These are phyloP conservation scores for Rickenella mellea DNA, from an alignment of 768 basidiomycete genomes.

Conservation along the genomic window DNA sequence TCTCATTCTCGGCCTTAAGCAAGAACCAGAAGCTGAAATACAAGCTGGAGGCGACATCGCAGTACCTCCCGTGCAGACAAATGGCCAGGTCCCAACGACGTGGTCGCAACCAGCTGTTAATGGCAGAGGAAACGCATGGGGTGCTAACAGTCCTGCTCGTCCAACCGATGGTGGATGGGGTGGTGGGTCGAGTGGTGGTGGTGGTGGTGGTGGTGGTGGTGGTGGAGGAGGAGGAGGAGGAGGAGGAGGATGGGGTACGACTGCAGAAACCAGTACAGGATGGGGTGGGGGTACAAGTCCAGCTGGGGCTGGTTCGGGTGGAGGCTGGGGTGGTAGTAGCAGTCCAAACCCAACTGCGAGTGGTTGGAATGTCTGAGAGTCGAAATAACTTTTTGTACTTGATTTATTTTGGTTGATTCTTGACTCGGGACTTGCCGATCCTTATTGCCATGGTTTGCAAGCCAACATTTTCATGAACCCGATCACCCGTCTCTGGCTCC, in stretches of 20 bases:
- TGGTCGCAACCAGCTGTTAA: background rate
- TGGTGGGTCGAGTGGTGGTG: background rate
- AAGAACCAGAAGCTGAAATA: background rate
- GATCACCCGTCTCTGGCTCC: background rate
- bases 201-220: background rate
- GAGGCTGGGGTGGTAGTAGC: no score
- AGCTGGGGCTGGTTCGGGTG: no score
- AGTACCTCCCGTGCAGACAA: background rate
- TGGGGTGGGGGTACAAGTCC: no score
- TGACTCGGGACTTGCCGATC: background rate
- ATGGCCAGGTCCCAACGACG: background rate
- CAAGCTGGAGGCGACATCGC: background rate
- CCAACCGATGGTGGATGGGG: background rate
- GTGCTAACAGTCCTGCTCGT: background rate
- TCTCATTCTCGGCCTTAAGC: constrained; percentile 67
- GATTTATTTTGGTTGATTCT: background rate
- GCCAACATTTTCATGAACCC: background rate
- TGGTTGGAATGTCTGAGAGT: background rate
- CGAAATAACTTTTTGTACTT: background rate
- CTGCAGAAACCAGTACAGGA: background rate
- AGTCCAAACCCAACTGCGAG: background rate
- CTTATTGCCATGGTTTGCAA: background rate
- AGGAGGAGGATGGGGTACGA: background rate
- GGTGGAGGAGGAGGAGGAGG: background rate
- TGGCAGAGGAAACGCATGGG: no score